Base-by-base conservation (phyloP, 139 green algal species). In the Diplosphaera chodatii region DNA sequence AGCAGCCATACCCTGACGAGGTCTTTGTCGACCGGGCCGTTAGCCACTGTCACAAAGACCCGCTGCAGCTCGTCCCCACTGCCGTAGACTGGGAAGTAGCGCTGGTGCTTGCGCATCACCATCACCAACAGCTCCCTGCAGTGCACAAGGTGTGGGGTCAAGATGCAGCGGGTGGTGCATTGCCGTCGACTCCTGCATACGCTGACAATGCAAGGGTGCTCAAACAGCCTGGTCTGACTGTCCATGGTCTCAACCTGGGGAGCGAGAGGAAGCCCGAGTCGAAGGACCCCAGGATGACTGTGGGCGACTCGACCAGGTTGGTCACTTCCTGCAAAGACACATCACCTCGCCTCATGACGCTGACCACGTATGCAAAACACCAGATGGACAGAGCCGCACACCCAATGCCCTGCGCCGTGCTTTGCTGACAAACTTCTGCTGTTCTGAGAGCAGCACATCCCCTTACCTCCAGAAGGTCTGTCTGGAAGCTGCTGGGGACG, bases 71-170 rank as follows among this genome's bases (percentile, higher is more conserved):
- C 70, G 30, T 28, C 66, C 10, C 15, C 70, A 16, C 66, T 34
- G 37, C 85, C 63, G 72, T 91, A 88, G 21, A 99, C 87, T 0
- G 94, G 94, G 84, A 99, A 99, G 81, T 99, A 99, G 62, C 95
- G 87, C 90, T 99, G 95, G 82, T 99, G 95, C 90, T 99, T 99
- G 65, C 86, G 86, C 95, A 99, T 99, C 27, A 97, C 92, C 84
- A 93, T 98, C 22, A 97, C 90, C 32, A 99, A 83, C 66, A 99
- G 88, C 72, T 98, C 95, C 48, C 85, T 92, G 78, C 67, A 73
- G n/a, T n/a, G n/a, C n/a, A n/a, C n/a, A n/a, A n/a, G n/a, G n/a
- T n/a, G n/a, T n/a, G n/a, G n/a, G n/a, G n/a, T n/a, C n/a, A n/a
- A n/a, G n/a, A n/a, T n/a, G n/a, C n/a, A n/a, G n/a, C n/a, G n/a